phyloP scores from a whole-genome alignment of 208 protist species.

The Trypanosoma conorhini region DNA sequence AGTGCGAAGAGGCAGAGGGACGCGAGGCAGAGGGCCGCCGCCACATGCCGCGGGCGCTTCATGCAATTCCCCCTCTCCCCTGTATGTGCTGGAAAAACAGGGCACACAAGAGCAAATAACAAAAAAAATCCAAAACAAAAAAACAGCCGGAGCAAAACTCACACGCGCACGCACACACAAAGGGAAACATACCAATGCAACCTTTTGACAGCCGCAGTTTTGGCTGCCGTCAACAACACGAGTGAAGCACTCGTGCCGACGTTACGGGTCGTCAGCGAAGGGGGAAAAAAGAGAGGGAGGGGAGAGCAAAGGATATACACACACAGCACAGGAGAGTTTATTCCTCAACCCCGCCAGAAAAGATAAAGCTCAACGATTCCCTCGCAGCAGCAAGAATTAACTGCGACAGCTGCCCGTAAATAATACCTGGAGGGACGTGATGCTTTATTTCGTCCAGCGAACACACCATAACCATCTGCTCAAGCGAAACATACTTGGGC shows the following conservation, averaged over 20 bases:
- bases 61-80: background rate
- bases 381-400: constrained; percentile 4
- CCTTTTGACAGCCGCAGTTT: background rate
- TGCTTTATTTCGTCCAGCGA: constrained; percentile 49
- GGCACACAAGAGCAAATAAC: background rate
- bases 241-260: background rate
- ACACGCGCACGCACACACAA: background rate
- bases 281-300: background rate
- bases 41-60: background rate
- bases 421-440: constrained; percentile 29
- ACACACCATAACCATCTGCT: constrained; percentile 52
- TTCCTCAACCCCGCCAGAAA: background rate
- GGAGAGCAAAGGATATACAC: background rate
- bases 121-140: no score
- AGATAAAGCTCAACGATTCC: constrained; percentile 2
- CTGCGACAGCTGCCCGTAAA: constrained; percentile 27
- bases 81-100: background rate
- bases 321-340: background rate
- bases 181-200: background rate
- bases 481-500: constrained; percentile 51
- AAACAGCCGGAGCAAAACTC: background rate
- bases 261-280: background rate
- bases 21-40: background rate
- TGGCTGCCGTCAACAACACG: background rate
- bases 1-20: background rate